Conservation (phyloP, 192 early-diverging fungal genomes). For the Umbelopsis sp. region DNA sequence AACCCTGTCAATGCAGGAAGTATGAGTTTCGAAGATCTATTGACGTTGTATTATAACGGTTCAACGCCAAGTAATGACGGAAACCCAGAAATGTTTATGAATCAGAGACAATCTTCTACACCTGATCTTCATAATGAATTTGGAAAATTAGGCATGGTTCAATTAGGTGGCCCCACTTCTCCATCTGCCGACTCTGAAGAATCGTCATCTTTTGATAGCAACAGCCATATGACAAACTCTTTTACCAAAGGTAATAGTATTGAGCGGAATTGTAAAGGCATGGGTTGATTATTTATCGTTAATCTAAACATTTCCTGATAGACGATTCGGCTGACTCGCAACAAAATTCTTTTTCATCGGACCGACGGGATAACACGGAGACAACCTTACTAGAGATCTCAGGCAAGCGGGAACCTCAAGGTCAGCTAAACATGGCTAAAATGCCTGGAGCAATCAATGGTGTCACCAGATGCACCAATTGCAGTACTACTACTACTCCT, state of each 20-base stretch:
- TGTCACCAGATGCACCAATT: conserved; percentile 28
- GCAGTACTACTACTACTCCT: conserved; percentile 66
- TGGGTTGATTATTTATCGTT: background rate
- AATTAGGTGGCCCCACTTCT: background rate
- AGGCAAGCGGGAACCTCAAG: background rate
- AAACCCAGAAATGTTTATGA: background rate
- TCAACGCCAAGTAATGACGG: background rate
- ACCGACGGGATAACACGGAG: conserved; percentile 13
- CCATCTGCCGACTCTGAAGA: background rate
- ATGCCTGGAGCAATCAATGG: background rate
- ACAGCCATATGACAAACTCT: conserved; percentile 5
- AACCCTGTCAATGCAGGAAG: conserved; percentile 20
- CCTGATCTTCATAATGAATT: background rate
- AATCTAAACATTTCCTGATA: background rate
- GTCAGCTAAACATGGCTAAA: conserved; percentile 2
- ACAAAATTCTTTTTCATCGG: background rate
- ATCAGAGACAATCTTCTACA: background rate
- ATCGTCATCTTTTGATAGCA: conserved; percentile 8
- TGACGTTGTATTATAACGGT: conserved; percentile 33
- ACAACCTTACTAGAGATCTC: background rate
- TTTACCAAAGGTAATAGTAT: background rate
- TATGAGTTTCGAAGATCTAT: conserved; percentile 39
- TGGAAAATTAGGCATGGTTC: background rate
- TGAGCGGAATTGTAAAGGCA: background rate
- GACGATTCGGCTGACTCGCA: conserved; percentile 6